These are phyloP conservation scores for Neurospora sp. DNA, from an alignment of 495 filamentous ascomycete species.

Conservation along the genomic window DNA sequence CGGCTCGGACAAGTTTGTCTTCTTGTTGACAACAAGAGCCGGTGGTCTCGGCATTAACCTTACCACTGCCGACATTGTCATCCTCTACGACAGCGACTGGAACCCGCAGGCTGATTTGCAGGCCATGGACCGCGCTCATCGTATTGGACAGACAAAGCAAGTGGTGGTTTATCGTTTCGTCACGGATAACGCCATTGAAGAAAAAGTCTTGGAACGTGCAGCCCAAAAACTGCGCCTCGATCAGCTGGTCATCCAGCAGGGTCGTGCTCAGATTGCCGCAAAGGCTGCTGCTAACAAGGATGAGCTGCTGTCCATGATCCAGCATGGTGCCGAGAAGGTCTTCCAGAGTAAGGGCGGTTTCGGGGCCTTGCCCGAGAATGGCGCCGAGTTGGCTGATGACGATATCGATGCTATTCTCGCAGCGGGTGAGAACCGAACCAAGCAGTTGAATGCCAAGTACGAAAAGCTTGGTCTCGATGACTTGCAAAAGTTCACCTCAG, in stretches of 20 bases:
- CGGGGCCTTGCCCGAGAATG: conserved; percentile 45
- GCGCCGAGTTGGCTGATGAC: conserved; percentile 61
- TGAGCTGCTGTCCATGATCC: conserved; percentile 94
- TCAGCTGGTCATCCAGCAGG: conserved; percentile 98
- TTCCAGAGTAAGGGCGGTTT: conserved; percentile 61
- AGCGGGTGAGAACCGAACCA: conserved; percentile 82
- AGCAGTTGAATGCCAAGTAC: conserved; percentile 81
- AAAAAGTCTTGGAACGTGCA: conserved; percentile 94
- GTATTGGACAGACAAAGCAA: conserved; percentile 98
- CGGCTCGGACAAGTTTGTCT: conserved; percentile 92
- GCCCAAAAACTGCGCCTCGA: conserved; percentile 96
- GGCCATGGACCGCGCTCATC: conserved; percentile 97
- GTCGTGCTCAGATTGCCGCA: conserved; percentile 81
- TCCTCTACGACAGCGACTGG: conserved; percentile 99
- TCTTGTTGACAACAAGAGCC: conserved; percentile 92
- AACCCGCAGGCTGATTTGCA: conserved; percentile 98
- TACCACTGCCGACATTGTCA: conserved; percentile 89
- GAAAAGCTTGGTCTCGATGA: conserved; percentile 98
- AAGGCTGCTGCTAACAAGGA: conserved; percentile 88
- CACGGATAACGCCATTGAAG: conserved; percentile 95
- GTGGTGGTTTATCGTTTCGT: conserved; percentile 94
- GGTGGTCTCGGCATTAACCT: conserved; percentile 98
- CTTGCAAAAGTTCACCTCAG: conserved; percentile 92
- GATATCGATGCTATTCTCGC: conserved; percentile 83
- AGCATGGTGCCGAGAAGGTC: conserved; percentile 91